phyloP scores from a whole-genome alignment of 257 asterid genomes.

The Solanum commersonii region DNA sequence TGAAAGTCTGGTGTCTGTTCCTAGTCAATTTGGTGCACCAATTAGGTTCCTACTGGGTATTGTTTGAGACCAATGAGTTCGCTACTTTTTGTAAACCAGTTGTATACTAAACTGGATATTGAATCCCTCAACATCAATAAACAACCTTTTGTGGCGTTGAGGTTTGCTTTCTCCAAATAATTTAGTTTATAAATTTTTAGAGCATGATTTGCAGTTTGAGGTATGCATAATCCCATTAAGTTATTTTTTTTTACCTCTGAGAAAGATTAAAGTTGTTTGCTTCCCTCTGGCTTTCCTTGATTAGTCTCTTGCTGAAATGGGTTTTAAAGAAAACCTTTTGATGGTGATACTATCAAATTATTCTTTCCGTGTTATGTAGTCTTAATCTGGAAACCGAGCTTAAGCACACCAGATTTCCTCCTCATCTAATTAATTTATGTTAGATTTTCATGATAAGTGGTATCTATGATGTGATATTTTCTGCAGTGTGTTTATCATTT shows the following conservation, averaged over 20 bases:
- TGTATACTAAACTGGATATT: background rate
- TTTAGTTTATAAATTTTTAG: background rate
- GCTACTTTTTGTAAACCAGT: background rate
- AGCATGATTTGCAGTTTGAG: background rate
- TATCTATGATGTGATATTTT: background rate
- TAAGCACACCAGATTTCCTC: background rate
- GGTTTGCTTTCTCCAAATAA: background rate
- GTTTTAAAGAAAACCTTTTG: background rate
- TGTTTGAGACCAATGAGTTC: background rate
- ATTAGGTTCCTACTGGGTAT: background rate
- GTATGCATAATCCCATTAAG: background rate
- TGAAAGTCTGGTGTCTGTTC: background rate
- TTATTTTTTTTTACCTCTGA: background rate
- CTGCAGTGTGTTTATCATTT: background rate
- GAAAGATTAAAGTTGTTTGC: background rate
- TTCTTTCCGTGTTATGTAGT: background rate
- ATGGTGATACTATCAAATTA: background rate
- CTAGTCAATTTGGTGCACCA: background rate
- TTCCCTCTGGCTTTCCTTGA: background rate
- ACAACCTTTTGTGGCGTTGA: background rate
- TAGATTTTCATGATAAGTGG: background rate
- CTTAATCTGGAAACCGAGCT: background rate
- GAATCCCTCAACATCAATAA: background rate
- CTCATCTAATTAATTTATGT: background rate
- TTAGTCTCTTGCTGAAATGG: background rate